These are phyloP conservation scores for Gynostemma pentaphyllum DNA, from an alignment of 306 rosid genomes.

Conservation along the genomic window DNA sequence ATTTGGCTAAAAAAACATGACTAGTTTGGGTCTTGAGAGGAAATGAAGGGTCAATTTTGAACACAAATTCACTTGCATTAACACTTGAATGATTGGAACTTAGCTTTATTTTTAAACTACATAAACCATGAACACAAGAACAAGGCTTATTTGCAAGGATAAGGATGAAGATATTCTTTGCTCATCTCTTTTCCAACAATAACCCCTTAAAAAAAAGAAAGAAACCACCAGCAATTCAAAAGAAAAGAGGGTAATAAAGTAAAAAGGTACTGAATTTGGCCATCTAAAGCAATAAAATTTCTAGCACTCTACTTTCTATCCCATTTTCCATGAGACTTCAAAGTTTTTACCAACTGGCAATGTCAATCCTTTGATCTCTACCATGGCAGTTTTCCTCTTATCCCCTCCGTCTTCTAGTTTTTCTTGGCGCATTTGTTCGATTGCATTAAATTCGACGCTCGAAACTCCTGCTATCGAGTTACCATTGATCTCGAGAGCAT, in stretches of 20 bases:
- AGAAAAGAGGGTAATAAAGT: background rate
- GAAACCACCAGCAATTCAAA: conserved; percentile 2
- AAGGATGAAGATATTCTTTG: conserved; percentile 34
- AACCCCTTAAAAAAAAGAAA: background rate
- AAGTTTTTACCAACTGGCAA: conserved; percentile 71
- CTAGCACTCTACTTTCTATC: conserved; percentile 17
- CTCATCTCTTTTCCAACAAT: conserved; percentile 34
- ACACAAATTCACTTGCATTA: background rate
- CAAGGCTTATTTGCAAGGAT: conserved; percentile 23
- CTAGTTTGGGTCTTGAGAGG: background rate
- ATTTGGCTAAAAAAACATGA: background rate
- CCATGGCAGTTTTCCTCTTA: conserved; percentile 38
- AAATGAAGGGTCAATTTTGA: too few relatives aligned
- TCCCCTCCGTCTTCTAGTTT: conserved; percentile 30
- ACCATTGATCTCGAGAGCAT: conserved; percentile 51
- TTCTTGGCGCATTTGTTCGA: conserved; percentile 28
- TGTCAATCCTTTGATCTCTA: conserved; percentile 53
- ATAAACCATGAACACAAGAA: conserved; percentile 8
- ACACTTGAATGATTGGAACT: conserved; percentile 6
- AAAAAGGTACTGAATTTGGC: conserved; percentile 6
- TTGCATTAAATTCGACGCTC: conserved; percentile 22
- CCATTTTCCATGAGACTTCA: conserved; percentile 80
- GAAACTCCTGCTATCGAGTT: conserved; percentile 18
- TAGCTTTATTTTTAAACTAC: conserved; percentile 16
- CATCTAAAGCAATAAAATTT: background rate